A percentile compares a stretch with the other conserved stretches of the same genome.
These are phyloP conservation scores for Apiospora arundinis DNA, from an alignment of 2,329 filamentous ascomycete species.

Conservation along the genomic window DNA sequence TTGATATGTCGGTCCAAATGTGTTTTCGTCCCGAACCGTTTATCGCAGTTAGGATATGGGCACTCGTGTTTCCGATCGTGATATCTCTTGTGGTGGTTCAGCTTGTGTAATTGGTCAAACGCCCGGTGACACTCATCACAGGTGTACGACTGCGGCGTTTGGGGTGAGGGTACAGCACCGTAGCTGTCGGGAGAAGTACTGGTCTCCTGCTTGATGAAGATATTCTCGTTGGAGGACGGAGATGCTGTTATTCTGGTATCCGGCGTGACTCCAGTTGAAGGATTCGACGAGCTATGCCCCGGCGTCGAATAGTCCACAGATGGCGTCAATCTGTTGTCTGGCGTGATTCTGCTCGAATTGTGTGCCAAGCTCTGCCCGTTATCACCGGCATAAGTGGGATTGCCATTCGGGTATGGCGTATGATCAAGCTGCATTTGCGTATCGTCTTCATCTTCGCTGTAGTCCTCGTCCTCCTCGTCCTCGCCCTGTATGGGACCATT, in stretches of 20 bases:
- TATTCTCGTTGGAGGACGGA: slow-evolving; percentile 36
- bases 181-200: slow-evolving; percentile 37
- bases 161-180: slow-evolving; percentile 30
- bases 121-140: slow-evolving; percentile 52
- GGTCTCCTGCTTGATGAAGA: slow-evolving; percentile 32
- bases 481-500: neutral
- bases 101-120: slow-evolving; percentile 65
- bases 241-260: slow-evolving; percentile 40
- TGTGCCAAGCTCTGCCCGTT: slow-evolving; percentile 39
- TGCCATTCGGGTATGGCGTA: slow-evolving; percentile 31
- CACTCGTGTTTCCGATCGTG: slow-evolving; percentile 62
- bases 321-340: neutral
- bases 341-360: neutral
- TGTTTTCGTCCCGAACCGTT: slow-evolving; percentile 66
- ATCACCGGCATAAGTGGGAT: slow-evolving; percentile 39
- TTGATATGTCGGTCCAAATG: slow-evolving; percentile 68
- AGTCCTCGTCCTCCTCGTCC: neutral
- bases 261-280: slow-evolving; percentile 41
- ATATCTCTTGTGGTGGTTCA: slow-evolving; percentile 68
- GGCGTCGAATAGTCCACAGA: slow-evolving; percentile 24
- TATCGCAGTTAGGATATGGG: slow-evolving; percentile 53
- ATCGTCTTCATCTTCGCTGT: slow-evolving; percentile 35
- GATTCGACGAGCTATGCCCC: slow-evolving; percentile 24
- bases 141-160: slow-evolving; percentile 30
- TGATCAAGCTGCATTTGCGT: slow-evolving; percentile 3